These are phyloP conservation scores for Paracamarosporium sp. DNA, from an alignment of 2,329 filamentous ascomycete genomes.

Conservation along the genomic window DNA sequence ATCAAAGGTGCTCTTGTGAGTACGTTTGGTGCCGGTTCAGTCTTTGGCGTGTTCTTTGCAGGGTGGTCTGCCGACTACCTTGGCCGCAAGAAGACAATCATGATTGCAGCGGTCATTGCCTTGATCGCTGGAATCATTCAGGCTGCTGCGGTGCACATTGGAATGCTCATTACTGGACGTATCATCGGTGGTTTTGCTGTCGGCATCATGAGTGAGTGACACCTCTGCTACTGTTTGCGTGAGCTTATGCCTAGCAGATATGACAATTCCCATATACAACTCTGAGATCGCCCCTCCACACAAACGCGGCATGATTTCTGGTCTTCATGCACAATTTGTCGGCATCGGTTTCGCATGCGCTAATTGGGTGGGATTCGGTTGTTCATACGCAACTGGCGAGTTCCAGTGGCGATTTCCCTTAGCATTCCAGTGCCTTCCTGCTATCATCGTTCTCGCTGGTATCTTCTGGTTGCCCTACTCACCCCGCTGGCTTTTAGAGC, in stretches of 20 bases:
- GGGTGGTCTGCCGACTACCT: conserved; percentile 16
- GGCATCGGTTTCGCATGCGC: conserved; percentile 6
- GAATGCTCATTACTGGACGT: conserved; percentile 57
- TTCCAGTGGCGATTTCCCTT: conserved; percentile 5
- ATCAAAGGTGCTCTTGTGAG: conserved; percentile 13
- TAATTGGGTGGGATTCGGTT: conserved; percentile 7
- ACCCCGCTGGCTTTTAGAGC: conserved; percentile 8
- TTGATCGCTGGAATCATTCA: conserved; percentile 42
- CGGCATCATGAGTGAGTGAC: not conserved
- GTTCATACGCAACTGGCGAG: conserved; percentile 3
- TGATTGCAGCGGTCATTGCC: conserved; percentile 39
- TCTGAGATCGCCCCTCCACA: conserved; percentile 65
- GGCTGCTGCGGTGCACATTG: conserved; percentile 40
- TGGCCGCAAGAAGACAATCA: conserved; percentile 30
- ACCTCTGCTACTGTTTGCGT: not conserved
- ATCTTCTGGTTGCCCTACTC: conserved; percentile 59
- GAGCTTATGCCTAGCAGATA: conserved; percentile 49
- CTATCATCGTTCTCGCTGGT: conserved; percentile 41
- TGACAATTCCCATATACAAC: conserved; percentile 64
- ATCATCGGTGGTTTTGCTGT: conserved; percentile 45
- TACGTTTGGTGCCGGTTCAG: conserved; percentile 11
- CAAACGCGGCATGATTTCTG: conserved; percentile 55
- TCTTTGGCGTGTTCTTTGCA: conserved; percentile 14
- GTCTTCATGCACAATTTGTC: conserved; percentile 14
- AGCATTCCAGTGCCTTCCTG: conserved; percentile 24